These are phyloP conservation scores for Neoboletus subvelutipes DNA, from an alignment of 768 basidiomycete species.

Conservation along the genomic window DNA sequence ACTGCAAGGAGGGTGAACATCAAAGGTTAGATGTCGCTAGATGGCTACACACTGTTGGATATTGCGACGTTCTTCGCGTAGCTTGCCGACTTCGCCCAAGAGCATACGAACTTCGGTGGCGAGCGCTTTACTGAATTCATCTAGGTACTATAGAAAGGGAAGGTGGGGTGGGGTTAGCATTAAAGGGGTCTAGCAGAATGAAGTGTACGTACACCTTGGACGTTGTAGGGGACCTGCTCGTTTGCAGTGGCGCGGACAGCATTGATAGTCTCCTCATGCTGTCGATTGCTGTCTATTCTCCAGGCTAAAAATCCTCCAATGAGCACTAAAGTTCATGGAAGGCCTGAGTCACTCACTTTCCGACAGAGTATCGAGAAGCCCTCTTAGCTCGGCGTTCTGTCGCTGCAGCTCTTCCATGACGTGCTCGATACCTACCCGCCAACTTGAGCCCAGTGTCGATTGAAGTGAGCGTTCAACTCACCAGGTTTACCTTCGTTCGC, in stretches of 20 bases:
- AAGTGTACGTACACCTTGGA: constrained; percentile 62
- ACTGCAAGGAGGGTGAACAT: constrained; percentile 36
- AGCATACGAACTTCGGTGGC: constrained; percentile 83
- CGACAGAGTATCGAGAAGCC: constrained; percentile 52
- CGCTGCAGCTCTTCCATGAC: constrained; percentile 57
- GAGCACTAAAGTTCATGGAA: constrained; percentile 5
- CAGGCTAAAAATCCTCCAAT: constrained; percentile 45
- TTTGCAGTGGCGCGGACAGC: constrained; percentile 70
- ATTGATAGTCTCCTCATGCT: constrained; percentile 65
- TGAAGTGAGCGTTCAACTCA: constrained; percentile 33
- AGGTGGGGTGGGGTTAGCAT: neutral
- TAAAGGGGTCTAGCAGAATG: neutral
- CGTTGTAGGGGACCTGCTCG: constrained; percentile 80
- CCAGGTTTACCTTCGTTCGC: constrained; percentile 56
- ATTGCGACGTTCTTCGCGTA: constrained; percentile 74
- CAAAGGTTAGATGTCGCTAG: neutral
- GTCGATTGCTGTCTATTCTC: constrained; percentile 62
- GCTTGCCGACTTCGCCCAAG: constrained; percentile 77
- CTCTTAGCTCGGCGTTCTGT: constrained; percentile 61
- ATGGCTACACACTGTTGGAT: constrained; percentile 66
- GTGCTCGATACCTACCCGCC: constrained; percentile 51
- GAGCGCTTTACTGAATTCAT: constrained; percentile 84
- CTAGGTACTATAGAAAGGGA: constrained; percentile 57
- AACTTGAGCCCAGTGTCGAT: constrained; percentile 8
- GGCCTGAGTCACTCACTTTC: constrained; percentile 45